Conservation (phyloP, 225 moss, liverwort and hornwort species). For the Climacium dendroides region DNA sequence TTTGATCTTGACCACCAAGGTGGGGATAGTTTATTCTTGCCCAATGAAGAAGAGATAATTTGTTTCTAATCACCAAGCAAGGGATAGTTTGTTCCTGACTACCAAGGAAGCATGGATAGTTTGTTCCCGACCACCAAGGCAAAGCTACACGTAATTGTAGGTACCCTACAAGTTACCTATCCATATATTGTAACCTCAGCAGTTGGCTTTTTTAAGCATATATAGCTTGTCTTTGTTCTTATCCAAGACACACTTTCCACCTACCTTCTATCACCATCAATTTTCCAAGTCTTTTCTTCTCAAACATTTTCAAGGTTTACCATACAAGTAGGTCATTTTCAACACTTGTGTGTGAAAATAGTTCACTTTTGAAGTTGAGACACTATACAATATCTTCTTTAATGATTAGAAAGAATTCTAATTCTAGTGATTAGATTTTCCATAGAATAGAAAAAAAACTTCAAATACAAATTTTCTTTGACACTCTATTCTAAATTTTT, state of each 20-base stretch:
- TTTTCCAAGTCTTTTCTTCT: not conserved
- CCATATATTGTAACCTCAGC: no score
- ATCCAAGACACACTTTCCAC: no score
- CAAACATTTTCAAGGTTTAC: not conserved
- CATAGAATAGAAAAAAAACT: not conserved
- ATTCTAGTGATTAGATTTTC: rapidly evolving
- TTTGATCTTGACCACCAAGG: not conserved
- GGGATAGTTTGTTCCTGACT: no score
- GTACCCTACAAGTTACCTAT: not conserved
- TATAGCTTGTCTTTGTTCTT: not conserved
- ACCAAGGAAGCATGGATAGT: not conserved
- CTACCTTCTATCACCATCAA: not conserved
- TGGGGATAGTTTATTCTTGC: no score
- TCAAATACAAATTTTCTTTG: no score
- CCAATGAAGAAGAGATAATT: no score
- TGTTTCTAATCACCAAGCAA: no score
- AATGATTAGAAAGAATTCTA: not conserved
- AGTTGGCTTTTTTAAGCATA: not conserved
- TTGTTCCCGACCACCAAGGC: not conserved
- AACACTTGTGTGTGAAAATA: not conserved
- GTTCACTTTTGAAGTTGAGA: not conserved
- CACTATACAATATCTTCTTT: no score
- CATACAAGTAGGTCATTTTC: not conserved
- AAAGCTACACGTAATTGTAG: not conserved
- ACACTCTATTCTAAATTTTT: not conserved